These are phyloP conservation scores for Strigomonas galati DNA, from an alignment of 208 protist species.

Conservation along the genomic window DNA sequence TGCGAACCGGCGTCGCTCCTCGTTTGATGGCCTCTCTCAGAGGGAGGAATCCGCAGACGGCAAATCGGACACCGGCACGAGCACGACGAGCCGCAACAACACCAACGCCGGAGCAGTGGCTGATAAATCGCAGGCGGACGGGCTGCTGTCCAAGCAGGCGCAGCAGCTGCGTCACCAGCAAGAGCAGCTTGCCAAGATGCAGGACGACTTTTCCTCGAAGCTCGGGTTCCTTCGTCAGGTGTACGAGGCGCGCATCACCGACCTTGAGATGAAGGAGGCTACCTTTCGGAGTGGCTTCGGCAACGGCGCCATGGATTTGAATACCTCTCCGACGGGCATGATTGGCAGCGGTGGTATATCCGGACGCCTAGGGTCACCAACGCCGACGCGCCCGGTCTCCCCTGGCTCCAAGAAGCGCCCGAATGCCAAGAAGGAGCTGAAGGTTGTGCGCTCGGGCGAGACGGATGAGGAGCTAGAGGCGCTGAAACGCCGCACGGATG, in stretches of 20 bases:
- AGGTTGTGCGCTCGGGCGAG: conserved; percentile 30
- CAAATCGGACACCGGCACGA: too few species aligned
- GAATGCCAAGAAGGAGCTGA: conserved; percentile 5
- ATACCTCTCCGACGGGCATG: neutral
- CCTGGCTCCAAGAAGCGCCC: neutral
- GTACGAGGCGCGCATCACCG: conserved; percentile 89
- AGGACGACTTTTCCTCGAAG: conserved; percentile 86
- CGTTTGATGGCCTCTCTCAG: conserved; percentile 2
- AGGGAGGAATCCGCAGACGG: neutral
- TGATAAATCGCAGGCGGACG: conserved; percentile 38
- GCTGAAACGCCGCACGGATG: conserved; percentile 27
- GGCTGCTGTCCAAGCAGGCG: conserved; percentile 45
- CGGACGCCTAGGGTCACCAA: too few species aligned
- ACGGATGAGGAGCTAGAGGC: conserved; percentile 24
- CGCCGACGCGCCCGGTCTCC: too few species aligned
- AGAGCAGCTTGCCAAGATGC: conserved; percentile 68
- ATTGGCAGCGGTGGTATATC: neutral
- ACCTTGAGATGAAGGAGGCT: conserved; percentile 82
- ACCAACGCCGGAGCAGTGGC: neutral
- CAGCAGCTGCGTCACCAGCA: conserved; percentile 61
- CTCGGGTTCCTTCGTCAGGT: conserved; percentile 85
- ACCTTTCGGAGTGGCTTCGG: conserved; percentile 27
- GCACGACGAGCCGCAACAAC: neutral
- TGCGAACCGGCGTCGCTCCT: neutral
- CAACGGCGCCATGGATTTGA: neutral